Conservation (phyloP, 306 rosid genomes). For the Vicia sativa region DNA sequence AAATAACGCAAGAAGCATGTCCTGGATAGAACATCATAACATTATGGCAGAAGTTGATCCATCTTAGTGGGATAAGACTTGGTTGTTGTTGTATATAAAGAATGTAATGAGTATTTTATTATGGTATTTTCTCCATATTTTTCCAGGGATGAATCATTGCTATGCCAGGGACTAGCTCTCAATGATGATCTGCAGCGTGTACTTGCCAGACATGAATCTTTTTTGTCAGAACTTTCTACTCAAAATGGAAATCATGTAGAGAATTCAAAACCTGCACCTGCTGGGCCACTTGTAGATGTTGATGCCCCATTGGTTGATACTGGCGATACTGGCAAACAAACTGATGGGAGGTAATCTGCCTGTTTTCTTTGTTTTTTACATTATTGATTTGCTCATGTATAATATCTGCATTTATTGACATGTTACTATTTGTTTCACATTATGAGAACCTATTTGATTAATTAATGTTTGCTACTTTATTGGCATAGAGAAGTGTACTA, state of each 20-base stretch:
- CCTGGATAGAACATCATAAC: too few relatives aligned
- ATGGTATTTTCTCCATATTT: conserved; percentile 12
- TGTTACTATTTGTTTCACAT: conserved; percentile 18
- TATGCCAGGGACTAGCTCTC: conserved; percentile 87
- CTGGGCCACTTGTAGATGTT: conserved; percentile 62
- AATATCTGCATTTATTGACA: conserved; percentile 26
- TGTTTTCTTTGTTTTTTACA: conserved; percentile 8
- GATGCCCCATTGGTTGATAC: conserved; percentile 82
- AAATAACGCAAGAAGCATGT: not conserved
- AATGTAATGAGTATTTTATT: not conserved
- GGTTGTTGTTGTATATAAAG: not conserved
- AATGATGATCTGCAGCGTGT: conserved; percentile 96
- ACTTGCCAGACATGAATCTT: conserved; percentile 85
- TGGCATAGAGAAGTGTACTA: not conserved
- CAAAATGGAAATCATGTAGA: conserved; percentile 40
- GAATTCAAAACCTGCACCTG: conserved; percentile 58
- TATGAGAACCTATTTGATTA: conserved; percentile 22
- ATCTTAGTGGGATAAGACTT: too few relatives aligned
- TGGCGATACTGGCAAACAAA: conserved; percentile 63
- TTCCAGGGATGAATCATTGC: conserved; percentile 84
- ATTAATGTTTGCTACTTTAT: conserved; percentile 19
- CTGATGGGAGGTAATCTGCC: conserved; percentile 62
- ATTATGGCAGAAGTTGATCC: too few relatives aligned
- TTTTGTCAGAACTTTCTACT: conserved; percentile 68
- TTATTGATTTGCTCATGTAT: conserved; percentile 30